A percentile compares a stretch with the other conserved stretches of the same genome.
Conservation (phyloP, 331 rosid genomes). For the Prunus yedoensis region DNA sequence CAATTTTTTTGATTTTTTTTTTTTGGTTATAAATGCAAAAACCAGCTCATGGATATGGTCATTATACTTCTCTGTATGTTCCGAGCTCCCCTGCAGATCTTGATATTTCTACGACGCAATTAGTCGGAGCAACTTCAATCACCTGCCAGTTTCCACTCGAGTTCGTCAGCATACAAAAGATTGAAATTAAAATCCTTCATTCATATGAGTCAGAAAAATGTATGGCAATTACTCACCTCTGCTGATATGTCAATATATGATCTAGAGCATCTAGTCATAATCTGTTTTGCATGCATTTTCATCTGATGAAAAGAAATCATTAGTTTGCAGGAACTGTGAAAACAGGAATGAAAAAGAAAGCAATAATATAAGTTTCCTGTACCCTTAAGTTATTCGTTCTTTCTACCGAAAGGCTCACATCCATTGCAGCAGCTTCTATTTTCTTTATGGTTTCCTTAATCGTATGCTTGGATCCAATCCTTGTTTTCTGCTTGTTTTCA, state of each 20-base stretch:
- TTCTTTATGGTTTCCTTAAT: constrained; percentile 61
- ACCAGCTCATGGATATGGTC: constrained; percentile 1
- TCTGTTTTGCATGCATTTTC: constrained; percentile 52
- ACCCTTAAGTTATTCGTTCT: constrained; percentile 58
- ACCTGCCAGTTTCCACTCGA: constrained; percentile 46
- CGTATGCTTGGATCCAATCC: constrained; percentile 64
- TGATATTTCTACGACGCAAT: constrained; percentile 74
- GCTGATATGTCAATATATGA: constrained; percentile 62
- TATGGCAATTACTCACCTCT: constrained; percentile 45
- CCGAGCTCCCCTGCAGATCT: constrained; percentile 66
- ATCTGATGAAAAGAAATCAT: constrained; percentile 38
- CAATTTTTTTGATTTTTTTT: not conserved
- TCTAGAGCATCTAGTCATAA: constrained; percentile 57
- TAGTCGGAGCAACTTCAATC: constrained; percentile 72
- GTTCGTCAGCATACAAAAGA: not conserved
- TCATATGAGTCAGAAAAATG: not conserved
- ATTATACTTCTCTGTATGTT: constrained; percentile 49
- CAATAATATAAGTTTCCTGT: not conserved
- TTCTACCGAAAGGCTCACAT: constrained; percentile 51
- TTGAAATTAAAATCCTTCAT: constrained; percentile 1
- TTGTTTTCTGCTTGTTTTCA: constrained; percentile 40
- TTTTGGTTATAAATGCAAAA: not conserved
- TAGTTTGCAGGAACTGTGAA: not conserved
- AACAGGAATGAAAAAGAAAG: not conserved
- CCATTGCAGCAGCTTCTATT: constrained; percentile 77